A percentile compares a stretch with the other conserved stretches of the same genome.
phyloP scores from a whole-genome alignment of 768 basidiomycete species.

The Cantharellus anzutake region DNA sequence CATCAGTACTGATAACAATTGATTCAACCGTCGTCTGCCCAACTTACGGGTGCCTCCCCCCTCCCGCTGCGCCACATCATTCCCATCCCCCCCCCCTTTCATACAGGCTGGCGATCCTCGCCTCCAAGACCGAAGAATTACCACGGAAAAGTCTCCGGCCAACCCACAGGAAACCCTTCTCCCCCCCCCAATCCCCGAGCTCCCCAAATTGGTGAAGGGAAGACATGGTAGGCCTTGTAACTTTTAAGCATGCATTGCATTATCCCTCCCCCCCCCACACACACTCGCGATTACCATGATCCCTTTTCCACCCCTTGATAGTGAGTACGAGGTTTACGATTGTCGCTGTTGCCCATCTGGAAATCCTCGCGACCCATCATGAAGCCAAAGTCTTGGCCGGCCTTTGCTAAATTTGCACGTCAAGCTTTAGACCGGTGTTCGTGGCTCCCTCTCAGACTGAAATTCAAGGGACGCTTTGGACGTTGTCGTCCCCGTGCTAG shows the following conservation, averaged over 20 bases:
- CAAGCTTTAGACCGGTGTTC: background rate
- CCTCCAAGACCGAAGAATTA: no score
- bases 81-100: no score
- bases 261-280: constrained; percentile 26
- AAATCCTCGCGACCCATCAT: constrained; percentile 39
- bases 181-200: constrained; percentile 38
- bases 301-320: constrained; percentile 37
- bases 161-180: constrained; percentile 36
- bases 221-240: constrained; percentile 30
- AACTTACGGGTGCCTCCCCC: no score
- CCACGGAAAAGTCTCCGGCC: no score
- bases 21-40: no score
- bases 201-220: constrained; percentile 32
- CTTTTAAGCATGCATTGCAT: no score
- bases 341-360: constrained; percentile 25
- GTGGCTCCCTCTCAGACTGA: constrained; percentile 16
- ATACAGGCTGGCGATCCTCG: no score
- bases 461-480: constrained; percentile 31
- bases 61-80: constrained; percentile 17
- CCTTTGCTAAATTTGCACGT: background rate
- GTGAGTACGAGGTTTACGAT: constrained; percentile 44
- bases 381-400: constrained; percentile 22
- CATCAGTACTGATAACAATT: no score
- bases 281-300: constrained; percentile 13
- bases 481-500: constrained; percentile 37